These are phyloP conservation scores for Gelatoporia subvermispora DNA, from an alignment of 768 basidiomycete species.

Conservation along the genomic window DNA sequence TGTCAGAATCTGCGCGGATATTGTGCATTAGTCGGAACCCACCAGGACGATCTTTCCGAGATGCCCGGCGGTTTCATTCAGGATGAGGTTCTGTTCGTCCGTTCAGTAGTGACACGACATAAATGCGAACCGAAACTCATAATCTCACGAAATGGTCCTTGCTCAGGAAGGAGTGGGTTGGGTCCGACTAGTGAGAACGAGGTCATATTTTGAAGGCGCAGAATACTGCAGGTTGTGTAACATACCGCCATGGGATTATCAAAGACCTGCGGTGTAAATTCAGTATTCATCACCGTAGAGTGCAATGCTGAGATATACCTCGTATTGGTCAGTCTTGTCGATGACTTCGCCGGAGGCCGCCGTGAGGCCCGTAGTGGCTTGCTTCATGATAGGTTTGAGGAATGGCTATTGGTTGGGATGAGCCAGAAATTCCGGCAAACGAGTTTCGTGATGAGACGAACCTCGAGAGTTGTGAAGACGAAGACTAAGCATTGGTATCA, in stretches of 20 bases:
- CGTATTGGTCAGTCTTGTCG: slow-evolving; percentile 76
- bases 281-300: background rate
- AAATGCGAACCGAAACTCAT: background rate
- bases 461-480: slow-evolving; percentile 81
- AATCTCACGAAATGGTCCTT: slow-evolving; percentile 83
- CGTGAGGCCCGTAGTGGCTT: slow-evolving; percentile 59
- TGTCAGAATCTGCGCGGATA: background rate
- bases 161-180: slow-evolving; percentile 84
- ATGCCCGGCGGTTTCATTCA: slow-evolving; percentile 80
- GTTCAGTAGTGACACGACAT: background rate
- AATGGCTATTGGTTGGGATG: slow-evolving; percentile 47
- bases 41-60: slow-evolving; percentile 68
- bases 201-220: no score
- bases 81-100: slow-evolving; percentile 56
- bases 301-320: slow-evolving; percentile 32
- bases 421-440: background rate
- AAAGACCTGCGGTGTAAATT: slow-evolving; percentile 45
- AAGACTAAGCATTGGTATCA: slow-evolving; percentile 48
- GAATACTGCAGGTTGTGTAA: no score
- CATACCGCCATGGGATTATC: slow-evolving; percentile 73
- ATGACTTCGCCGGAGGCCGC: slow-evolving; percentile 73
- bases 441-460: slow-evolving; percentile 15
- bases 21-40: slow-evolving; percentile 15
- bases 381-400: slow-evolving; percentile 72
- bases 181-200: slow-evolving; percentile 65